Evolutionary conservation across 176 grass and related monocot species (phyloP).

Genomic region (Neostapfia colusana): DNA sequence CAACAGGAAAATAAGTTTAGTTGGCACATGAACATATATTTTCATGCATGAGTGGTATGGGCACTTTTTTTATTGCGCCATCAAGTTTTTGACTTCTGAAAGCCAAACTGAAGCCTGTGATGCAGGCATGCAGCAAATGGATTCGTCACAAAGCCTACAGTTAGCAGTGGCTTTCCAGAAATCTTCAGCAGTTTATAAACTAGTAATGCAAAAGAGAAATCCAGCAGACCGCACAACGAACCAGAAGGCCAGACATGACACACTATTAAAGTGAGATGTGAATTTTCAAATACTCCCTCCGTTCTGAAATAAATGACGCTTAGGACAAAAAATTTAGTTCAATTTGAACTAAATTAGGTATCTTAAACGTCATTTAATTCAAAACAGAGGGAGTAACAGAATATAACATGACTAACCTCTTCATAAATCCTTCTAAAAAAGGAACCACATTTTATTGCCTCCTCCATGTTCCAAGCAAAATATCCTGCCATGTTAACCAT

Average conservation of each 20-base stretch:
- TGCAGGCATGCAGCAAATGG: not conserved
- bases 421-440: constrained; percentile 96
- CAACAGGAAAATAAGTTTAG: constrained; percentile 38
- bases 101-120: constrained; percentile 26
- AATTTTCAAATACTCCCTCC: constrained; percentile 31
- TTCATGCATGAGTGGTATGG: constrained; percentile 5
- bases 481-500: constrained; percentile 52
- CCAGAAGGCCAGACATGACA: not conserved
- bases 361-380: no score
- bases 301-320: no score
- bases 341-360: no score
- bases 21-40: not conserved
- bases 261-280: constrained; percentile 26
- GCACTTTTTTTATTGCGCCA: not conserved
- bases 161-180: not conserved
- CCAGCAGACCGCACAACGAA: not conserved
- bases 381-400: no score
- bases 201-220: constrained; percentile 27
- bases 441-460: constrained; percentile 77
- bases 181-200: not conserved
- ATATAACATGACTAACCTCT: constrained; percentile 65
- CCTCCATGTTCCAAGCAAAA: constrained; percentile 72
- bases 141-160: constrained; percentile 2
- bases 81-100: constrained; percentile 9
- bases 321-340: no score